phyloP scores from a whole-genome alignment of 2,329 filamentous ascomycete genomes.

The Aureobasidium sp. region DNA sequence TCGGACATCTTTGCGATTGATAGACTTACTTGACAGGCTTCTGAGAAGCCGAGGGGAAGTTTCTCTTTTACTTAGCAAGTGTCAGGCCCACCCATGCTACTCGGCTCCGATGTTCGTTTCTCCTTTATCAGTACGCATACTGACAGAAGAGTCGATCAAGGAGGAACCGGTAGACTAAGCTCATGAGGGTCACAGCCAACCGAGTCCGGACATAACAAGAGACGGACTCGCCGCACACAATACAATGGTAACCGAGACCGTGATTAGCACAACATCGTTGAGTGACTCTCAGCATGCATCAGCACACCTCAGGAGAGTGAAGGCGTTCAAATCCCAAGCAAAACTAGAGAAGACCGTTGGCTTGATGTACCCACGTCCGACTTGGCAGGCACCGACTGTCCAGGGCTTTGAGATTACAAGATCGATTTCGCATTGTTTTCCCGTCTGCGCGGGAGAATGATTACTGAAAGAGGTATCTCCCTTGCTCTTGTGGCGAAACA shows the following conservation, averaged over 20 bases:
- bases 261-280: background rate
- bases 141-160: background rate
- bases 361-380: background rate
- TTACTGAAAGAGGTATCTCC: background rate
- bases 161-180: constrained; percentile 1
- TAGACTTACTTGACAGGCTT: background rate
- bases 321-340: background rate
- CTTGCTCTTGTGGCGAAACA: background rate
- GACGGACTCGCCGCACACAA: background rate
- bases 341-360: background rate
- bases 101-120: background rate
- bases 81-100: background rate
- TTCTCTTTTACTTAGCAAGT: background rate
- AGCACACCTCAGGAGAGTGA: background rate
- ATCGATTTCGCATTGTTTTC: background rate
- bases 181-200: background rate
- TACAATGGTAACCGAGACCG: background rate
- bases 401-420: background rate
- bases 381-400: background rate
- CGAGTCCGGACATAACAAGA: background rate
- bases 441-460: background rate
- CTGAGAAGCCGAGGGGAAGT: background rate
- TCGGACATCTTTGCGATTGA: background rate
- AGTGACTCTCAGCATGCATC: background rate
- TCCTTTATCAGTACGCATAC: background rate